A percentile compares a stretch with the other conserved stretches of the same genome.
These are phyloP conservation scores for Mucor plumbeus DNA, from an alignment of 371 early-diverging fungal genomes.

Conservation along the genomic window DNA sequence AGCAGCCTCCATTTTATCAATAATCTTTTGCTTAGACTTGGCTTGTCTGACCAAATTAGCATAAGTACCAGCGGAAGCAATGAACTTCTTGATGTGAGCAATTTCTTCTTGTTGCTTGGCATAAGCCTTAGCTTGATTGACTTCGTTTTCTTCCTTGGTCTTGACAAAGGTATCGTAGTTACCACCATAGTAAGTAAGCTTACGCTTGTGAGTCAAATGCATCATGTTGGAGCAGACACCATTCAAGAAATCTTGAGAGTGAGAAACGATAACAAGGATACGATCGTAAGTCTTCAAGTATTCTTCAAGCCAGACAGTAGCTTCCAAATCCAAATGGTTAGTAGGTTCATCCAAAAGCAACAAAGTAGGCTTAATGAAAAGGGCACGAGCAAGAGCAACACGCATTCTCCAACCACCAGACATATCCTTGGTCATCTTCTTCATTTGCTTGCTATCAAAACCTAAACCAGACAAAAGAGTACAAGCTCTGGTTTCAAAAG, in stretches of 20 bases:
- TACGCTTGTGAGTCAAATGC: constrained; percentile 85
- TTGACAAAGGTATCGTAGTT: constrained; percentile 97
- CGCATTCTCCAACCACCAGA: constrained; percentile 99
- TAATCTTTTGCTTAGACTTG: constrained; percentile 98
- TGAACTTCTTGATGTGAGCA: constrained; percentile 98
- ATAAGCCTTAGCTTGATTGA: constrained; percentile 97
- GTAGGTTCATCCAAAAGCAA: constrained; percentile 98
- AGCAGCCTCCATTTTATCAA: constrained; percentile 99
- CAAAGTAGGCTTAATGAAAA: constrained; percentile 96
- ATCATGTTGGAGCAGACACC: constrained; percentile 97
- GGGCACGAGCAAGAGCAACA: constrained; percentile 95
- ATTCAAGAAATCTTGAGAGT: constrained; percentile 99
- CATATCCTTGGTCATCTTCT: constrained; percentile 90
- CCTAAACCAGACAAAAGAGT: constrained; percentile 94
- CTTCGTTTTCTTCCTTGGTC: constrained; percentile 92
- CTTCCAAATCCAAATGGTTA: constrained; percentile 97
- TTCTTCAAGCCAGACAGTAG: constrained; percentile 98
- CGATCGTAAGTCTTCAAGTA: constrained; percentile 94
- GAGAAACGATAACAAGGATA: constrained; percentile 95
- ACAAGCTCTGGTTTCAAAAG: constrained; percentile 94
- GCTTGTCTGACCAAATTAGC: constrained; percentile 98
- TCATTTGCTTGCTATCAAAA: constrained; percentile 86
- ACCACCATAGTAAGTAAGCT: constrained; percentile 95
- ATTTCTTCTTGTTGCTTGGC: constrained; percentile 98
- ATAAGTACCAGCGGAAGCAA: constrained; percentile 98